Evolutionary conservation across 2,329 filamentous ascomycete species (phyloP).

Genomic region (Fusarium guadeloupense): DNA sequence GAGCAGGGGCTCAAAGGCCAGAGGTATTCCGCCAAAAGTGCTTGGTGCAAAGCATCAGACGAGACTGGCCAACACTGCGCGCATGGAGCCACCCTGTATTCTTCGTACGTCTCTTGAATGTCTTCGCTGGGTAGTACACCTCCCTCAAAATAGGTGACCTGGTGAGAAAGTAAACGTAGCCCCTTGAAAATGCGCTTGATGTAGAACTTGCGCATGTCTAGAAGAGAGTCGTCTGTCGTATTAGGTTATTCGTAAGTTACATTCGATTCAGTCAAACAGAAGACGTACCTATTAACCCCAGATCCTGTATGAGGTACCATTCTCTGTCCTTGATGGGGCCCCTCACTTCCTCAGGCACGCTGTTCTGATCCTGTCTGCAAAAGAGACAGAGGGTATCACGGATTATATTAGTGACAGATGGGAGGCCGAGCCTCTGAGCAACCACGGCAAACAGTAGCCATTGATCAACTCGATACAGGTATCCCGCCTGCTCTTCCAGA

Average conservation of each 20-base stretch:
- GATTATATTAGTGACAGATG: background rate
- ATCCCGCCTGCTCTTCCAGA: background rate
- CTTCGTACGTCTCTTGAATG: background rate
- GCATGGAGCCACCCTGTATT: constrained; percentile 18
- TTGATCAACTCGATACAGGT: constrained; percentile 7
- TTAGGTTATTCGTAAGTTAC: background rate
- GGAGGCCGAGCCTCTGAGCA: constrained; percentile 13
- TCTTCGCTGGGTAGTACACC: constrained; percentile 17
- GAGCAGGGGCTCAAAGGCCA: constrained; percentile 10
- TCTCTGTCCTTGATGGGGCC: constrained; percentile 2
- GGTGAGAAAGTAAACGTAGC: constrained; percentile 21
- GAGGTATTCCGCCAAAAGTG: background rate
- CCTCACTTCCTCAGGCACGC: background rate
- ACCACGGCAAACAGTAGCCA: constrained; percentile 32
- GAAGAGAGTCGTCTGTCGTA: constrained; percentile 6
- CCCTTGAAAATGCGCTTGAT: constrained; percentile 10
- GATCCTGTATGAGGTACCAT: constrained; percentile 1
- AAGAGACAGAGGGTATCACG: background rate
- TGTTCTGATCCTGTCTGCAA: background rate
- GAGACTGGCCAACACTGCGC: constrained; percentile 1
- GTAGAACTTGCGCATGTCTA: background rate
- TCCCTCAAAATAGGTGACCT: constrained; percentile 3
- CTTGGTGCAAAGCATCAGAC: background rate
- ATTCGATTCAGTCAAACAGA: no score
- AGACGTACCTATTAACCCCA: constrained; percentile 10